Evolutionary conservation across 2,329 filamentous ascomycete species (phyloP).

Genomic region (Xylaria sp.): DNA sequence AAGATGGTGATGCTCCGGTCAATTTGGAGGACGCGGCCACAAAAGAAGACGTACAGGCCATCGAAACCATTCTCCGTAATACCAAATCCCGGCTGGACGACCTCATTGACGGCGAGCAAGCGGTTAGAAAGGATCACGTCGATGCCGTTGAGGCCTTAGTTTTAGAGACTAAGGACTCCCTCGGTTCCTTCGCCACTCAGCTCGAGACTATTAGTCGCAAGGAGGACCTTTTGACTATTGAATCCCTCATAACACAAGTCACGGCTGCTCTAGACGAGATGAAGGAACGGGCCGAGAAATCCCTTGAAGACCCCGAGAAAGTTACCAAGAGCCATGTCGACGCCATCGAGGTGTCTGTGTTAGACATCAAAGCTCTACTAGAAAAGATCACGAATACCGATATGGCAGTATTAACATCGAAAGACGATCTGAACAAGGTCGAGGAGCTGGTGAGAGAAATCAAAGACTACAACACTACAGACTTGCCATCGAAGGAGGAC

Average conservation of each 20-base stretch:
- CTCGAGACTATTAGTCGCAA: slow-evolving; percentile 78
- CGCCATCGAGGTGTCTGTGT: slow-evolving; percentile 79
- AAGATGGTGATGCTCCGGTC: slow-evolving; percentile 41
- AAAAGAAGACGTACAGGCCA: slow-evolving; percentile 88
- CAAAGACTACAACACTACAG: slow-evolving; percentile 73
- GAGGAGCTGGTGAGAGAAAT: slow-evolving; percentile 76
- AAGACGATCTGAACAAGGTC: slow-evolving; percentile 77
- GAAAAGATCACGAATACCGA: slow-evolving; percentile 83
- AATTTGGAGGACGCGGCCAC: slow-evolving; percentile 63
- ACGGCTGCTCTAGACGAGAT: slow-evolving; percentile 80
- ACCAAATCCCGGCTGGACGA: slow-evolving; percentile 90
- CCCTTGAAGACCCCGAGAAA: slow-evolving; percentile 67
- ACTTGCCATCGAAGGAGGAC: slow-evolving; percentile 73
- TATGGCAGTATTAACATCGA: slow-evolving; percentile 75
- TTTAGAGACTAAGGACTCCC: slow-evolving; percentile 77
- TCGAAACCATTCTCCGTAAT: slow-evolving; percentile 89
- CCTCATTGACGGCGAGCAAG: slow-evolving; percentile 75
- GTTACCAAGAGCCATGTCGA: slow-evolving; percentile 86
- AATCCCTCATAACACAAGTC: slow-evolving; percentile 81
- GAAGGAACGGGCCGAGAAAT: slow-evolving; percentile 65
- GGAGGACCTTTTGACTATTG: slow-evolving; percentile 80
- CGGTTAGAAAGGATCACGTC: slow-evolving; percentile 73
- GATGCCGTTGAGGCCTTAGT: slow-evolving; percentile 73
- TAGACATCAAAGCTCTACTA: slow-evolving; percentile 84
- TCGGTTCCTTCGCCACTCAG: slow-evolving; percentile 73